Percentiles rank a stretch among this genome's conserved stretches.
Evolutionary conservation across 352 stramenopile genomes (phyloP).

Genomic region (Phytophthora pisi): DNA sequence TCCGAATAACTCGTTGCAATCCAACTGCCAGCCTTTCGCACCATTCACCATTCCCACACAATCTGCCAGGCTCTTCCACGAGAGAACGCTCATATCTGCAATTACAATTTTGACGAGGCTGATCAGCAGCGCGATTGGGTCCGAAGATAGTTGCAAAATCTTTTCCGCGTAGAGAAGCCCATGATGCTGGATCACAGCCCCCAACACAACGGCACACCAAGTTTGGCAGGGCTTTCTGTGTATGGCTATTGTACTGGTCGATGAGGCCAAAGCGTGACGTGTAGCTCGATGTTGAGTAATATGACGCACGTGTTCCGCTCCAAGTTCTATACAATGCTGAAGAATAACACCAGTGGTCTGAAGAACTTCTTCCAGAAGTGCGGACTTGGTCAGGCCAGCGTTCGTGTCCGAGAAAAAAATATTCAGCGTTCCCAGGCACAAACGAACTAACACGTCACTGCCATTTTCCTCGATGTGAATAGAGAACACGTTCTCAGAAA

Average conservation of each 20-base stretch:
- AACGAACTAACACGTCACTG: slow-evolving; percentile 9
- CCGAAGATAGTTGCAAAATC: slow-evolving; percentile 13
- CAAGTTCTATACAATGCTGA: slow-evolving; percentile 23
- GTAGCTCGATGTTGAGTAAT: slow-evolving; percentile 31
- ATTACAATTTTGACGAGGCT: slow-evolving; percentile 9
- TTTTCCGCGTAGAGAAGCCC: slow-evolving; percentile 31
- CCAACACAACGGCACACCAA: slow-evolving; percentile 33
- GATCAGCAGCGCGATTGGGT: slow-evolving; percentile 20
- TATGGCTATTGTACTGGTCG: background rate
- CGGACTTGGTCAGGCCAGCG: slow-evolving; percentile 6
- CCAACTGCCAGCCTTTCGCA: slow-evolving; percentile 1
- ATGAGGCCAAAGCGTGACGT: slow-evolving; percentile 13
- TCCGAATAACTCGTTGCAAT: slow-evolving; percentile 17
- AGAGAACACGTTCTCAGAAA: slow-evolving; percentile 16
- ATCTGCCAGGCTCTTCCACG: slow-evolving; percentile 18
- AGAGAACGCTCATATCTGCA: background rate
- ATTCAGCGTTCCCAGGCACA: slow-evolving; percentile 19
- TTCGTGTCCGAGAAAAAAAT: slow-evolving; percentile 2
- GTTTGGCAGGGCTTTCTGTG: slow-evolving; percentile 12
- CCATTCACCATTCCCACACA: slow-evolving; percentile 12
- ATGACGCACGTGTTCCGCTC: slow-evolving; percentile 22
- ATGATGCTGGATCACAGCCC: slow-evolving; percentile 17
- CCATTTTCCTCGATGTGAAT: slow-evolving; percentile 15
- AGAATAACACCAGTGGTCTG: slow-evolving; percentile 30
- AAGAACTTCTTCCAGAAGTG: slow-evolving; percentile 20